These are phyloP conservation scores for Torulaspora quercuum DNA, from an alignment of 805 yeast species.

Conservation along the genomic window DNA sequence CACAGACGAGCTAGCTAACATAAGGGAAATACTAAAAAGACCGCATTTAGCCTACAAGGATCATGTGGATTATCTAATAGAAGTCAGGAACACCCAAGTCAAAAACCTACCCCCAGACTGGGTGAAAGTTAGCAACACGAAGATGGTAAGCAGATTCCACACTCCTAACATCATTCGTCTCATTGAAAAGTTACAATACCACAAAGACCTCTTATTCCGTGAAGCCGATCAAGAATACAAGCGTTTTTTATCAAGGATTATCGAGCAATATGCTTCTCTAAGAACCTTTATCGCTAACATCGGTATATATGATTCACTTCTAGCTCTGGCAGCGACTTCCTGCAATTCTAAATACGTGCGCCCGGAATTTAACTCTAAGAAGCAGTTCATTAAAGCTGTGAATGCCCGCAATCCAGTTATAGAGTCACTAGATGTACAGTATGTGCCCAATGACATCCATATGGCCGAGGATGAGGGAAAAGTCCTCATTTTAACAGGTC, in stretches of 20 bases:
- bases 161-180: conserved; percentile 55
- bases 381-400: conserved; percentile 47
- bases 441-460: conserved; percentile 63
- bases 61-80: conserved; percentile 71
- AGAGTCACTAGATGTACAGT: conserved; percentile 46
- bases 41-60: conserved; percentile 57
- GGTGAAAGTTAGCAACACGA: conserved; percentile 70
- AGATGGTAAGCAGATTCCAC: conserved; percentile 66
- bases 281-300: conserved; percentile 46
- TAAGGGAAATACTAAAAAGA: conserved; percentile 48
- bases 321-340: conserved; percentile 63
- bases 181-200: conserved; percentile 54
- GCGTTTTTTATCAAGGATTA: conserved; percentile 40
- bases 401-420: conserved; percentile 68
- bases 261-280: conserved; percentile 38
- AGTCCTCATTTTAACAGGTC: conserved; percentile 60
- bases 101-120: conserved; percentile 66
- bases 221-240: conserved; percentile 30
- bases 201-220: conserved; percentile 46
- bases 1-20: conserved; percentile 47
- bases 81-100: conserved; percentile 59
- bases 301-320: conserved; percentile 60
- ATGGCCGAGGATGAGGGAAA: conserved; percentile 49
- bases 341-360: conserved; percentile 44
- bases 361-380: conserved; percentile 49